Evolutionary conservation across 768 basidiomycete species (phyloP).

Genomic region (Tulasnella sp.): DNA sequence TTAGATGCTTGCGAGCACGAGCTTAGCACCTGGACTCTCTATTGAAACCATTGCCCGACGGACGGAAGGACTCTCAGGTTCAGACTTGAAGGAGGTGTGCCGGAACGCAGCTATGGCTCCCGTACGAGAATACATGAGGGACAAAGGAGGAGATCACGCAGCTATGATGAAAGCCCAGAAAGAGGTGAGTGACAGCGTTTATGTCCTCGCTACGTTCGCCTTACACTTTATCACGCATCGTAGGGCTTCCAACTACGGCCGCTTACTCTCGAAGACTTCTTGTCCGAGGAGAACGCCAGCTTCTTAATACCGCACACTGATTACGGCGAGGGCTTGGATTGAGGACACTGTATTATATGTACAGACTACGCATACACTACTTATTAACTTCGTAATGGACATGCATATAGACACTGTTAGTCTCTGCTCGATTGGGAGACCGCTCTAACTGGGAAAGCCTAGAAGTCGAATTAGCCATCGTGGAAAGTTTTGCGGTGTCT

Average conservation of each 20-base stretch:
- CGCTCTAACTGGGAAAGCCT: no score
- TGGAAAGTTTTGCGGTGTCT: not conserved
- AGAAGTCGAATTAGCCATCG: not conserved
- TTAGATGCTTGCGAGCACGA: slow-evolving; percentile 78
- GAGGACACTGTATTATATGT: not conserved
- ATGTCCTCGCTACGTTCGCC: not conserved
- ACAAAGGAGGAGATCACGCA: slow-evolving; percentile 33
- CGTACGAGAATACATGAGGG: slow-evolving; percentile 69
- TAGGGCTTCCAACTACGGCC: slow-evolving; percentile 59
- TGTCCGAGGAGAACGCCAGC: slow-evolving; percentile 17
- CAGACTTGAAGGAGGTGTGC: slow-evolving; percentile 85
- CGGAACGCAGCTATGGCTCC: slow-evolving; percentile 90
- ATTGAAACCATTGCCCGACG: slow-evolving; percentile 50
- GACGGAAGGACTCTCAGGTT: slow-evolving; percentile 72
- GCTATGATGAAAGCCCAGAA: slow-evolving; percentile 34
- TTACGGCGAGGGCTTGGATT: not conserved
- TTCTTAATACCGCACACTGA: not conserved
- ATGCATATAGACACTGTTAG: not conserved
- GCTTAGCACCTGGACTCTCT: slow-evolving; percentile 49
- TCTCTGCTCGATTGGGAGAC: no score
- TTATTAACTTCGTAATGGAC: not conserved
- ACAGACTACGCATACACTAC: not conserved
- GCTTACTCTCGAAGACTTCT: slow-evolving; percentile 59
- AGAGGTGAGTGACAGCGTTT: slow-evolving; percentile 30
- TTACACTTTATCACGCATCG: no score